Evolutionary conservation across 805 yeast species (phyloP).

Genomic region (Isabelozyma rhagii): DNA sequence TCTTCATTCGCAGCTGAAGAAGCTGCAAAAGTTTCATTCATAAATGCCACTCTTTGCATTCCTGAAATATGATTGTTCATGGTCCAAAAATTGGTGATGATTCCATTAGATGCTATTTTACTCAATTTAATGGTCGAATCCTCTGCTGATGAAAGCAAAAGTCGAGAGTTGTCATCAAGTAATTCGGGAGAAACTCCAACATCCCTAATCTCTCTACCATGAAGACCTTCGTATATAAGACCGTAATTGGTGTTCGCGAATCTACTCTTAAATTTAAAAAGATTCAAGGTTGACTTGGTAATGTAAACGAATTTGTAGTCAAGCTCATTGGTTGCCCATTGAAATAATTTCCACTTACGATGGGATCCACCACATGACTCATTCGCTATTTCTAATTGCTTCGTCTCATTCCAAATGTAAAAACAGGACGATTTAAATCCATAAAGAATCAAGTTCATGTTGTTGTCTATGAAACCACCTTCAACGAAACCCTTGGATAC

Average conservation of each 20-base stretch:
- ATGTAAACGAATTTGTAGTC: constrained; percentile 54
- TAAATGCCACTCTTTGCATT: constrained; percentile 66
- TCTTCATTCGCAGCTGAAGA: constrained; percentile 85
- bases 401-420: constrained; percentile 78
- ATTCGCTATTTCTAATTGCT: constrained; percentile 63
- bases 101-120: constrained; percentile 36
- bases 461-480: constrained; percentile 51
- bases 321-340: constrained; percentile 26
- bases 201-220: constrained; percentile 89
- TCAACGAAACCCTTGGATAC: constrained; percentile 77
- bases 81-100: constrained; percentile 50
- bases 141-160: constrained; percentile 80
- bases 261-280: constrained; percentile 24
- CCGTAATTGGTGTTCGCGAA: constrained; percentile 18
- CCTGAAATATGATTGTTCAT: constrained; percentile 87
- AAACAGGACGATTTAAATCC: constrained; percentile 84
- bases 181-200: constrained; percentile 49
- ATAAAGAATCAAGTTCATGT: constrained; percentile 50
- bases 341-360: constrained; percentile 59
- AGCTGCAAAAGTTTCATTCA: constrained; percentile 45
- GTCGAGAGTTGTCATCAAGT: constrained; percentile 16
- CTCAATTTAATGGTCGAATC: constrained; percentile 78
- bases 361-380: constrained; percentile 91
- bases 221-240: constrained; percentile 58
- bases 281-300: constrained; percentile 45